Evolutionary conservation across 148 eudicot genomes (phyloP).

Genomic region (Fagopyrum homotropicum): DNA sequence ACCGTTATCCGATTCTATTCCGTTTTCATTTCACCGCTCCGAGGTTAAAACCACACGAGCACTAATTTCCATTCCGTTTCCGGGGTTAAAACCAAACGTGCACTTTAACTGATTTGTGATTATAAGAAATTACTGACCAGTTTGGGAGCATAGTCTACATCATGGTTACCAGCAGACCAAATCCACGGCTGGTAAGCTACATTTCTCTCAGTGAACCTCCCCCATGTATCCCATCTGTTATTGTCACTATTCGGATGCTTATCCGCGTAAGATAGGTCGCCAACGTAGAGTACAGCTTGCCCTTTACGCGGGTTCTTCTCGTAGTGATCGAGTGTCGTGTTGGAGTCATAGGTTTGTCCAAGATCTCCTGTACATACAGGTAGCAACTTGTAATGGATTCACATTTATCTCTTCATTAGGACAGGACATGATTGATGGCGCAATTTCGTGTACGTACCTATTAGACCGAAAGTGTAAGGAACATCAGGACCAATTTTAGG

Average conservation of each 20-base stretch:
- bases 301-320: neutral
- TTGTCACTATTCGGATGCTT: neutral
- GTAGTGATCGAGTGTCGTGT: neutral
- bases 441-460: conserved; percentile 17
- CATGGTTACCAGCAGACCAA: conserved; percentile 12
- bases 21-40: no score
- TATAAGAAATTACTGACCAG: neutral
- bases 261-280: conserved; percentile 11
- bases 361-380: neutral
- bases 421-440: neutral
- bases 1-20: no score
- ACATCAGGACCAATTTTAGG: no score
- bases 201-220: neutral
- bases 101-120: no score
- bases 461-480: conserved; percentile 19
- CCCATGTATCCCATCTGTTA: conserved; percentile 1
- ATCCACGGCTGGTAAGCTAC: conserved; percentile 12
- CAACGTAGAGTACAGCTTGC: neutral
- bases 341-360: neutral
- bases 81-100: no score
- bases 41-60: no score
- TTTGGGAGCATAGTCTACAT: neutral
- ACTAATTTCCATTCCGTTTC: no score
- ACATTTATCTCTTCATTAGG: neutral
- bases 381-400: neutral